Conservation (phyloP, 495 filamentous ascomycete genomes). For the Choiromyces venosus region DNA sequence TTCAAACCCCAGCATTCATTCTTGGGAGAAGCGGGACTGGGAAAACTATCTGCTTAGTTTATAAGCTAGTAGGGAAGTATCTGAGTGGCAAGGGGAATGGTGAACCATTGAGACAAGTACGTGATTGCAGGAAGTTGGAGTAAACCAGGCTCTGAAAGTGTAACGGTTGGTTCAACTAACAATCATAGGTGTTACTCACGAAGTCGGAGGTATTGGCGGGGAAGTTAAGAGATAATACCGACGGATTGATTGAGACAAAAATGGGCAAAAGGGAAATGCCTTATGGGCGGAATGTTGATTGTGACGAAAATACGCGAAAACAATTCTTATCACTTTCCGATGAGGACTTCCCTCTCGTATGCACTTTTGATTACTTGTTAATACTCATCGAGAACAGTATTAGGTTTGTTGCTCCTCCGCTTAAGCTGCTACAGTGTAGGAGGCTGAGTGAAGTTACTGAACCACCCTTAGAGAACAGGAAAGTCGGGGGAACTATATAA, state of each 20-base stretch:
- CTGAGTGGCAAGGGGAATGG: conserved; percentile 8
- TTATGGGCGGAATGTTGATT: neutral
- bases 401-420: conserved; percentile 21
- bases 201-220: conserved; percentile 32
- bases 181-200: too few relatives aligned
- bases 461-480: conserved; percentile 14
- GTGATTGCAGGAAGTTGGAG: neutral
- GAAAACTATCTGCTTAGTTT: conserved; percentile 48
- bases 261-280: neutral
- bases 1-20: conserved; percentile 43
- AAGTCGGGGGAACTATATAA: conserved; percentile 1
- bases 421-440: too few relatives aligned
- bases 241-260: conserved; percentile 38
- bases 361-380: conserved; percentile 47
- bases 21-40: conserved; percentile 49
- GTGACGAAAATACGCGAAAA: conserved; percentile 8
- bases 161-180: neutral
- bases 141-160: too few relatives aligned
- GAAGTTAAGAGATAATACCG: conserved; percentile 43
- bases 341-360: conserved; percentile 45
- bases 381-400: too few relatives aligned
- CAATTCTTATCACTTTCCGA: conserved; percentile 32
- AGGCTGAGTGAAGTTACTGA: conserved; percentile 5
- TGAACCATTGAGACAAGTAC: conserved; percentile 43
- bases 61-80: conserved; percentile 45